phyloP scores from a whole-genome alignment of 2,329 filamentous ascomycete genomes.

The Fusarium sp. region DNA sequence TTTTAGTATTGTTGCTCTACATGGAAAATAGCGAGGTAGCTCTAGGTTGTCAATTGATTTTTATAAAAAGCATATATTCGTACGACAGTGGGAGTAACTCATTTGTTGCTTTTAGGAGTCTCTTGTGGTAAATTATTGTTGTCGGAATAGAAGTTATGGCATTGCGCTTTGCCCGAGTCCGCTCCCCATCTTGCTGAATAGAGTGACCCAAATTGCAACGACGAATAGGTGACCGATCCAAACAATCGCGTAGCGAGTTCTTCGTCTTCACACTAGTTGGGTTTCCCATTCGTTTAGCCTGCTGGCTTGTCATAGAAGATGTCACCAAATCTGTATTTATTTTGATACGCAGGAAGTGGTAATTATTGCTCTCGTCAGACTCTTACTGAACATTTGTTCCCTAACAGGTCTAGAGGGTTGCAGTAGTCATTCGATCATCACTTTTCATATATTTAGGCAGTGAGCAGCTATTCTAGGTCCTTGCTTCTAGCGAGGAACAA shows the following conservation, averaged over 20 bases:
- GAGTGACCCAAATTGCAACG: background rate
- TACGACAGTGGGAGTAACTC: background rate
- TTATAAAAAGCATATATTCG: background rate
- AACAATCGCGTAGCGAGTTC: background rate
- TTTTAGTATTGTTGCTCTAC: background rate
- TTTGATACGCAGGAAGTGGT: too few relatives aligned
- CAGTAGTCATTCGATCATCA: background rate
- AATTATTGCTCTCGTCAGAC: background rate
- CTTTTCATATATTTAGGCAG: background rate
- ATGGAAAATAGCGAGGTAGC: background rate
- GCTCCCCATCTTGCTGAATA: background rate
- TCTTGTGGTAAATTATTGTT: background rate
- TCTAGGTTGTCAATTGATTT: background rate
- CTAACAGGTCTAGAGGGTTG: background rate
- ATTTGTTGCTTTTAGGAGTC: background rate
- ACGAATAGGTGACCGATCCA: background rate
- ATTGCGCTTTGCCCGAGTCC: background rate
- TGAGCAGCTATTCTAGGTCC: background rate
- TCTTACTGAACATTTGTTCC: background rate
- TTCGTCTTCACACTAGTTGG: background rate
- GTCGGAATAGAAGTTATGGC: background rate
- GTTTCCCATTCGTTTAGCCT: background rate
- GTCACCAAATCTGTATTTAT: background rate
- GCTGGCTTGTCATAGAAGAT: background rate
- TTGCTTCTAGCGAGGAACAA: background rate